Evolutionary conservation across 1,139 yeast genomes (phyloP), one percentile per base, ranked within the genome.

Genomic region (Hansenula sp.): DNA sequence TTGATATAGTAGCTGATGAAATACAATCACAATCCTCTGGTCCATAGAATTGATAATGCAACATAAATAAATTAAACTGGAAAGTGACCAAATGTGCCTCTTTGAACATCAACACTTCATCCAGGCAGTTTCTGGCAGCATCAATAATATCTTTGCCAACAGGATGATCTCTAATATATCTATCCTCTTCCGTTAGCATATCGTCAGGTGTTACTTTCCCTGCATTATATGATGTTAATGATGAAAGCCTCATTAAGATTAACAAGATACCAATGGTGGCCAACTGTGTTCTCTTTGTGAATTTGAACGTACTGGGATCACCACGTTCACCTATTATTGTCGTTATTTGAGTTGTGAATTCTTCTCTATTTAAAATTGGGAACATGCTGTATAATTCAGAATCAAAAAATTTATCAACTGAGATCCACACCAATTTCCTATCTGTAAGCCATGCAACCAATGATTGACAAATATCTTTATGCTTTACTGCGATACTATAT

Each of bases 11-110:
- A 15, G 31, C 6, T 7, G 38, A 27, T 11, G 24, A 8, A 16
- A 35, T 25, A 35, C 38, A 35, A 16, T 35, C 38, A 25, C 38
- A 35, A 35, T 35, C 38, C 11, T 35, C 38, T 3, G 38, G 38
- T 16, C 28, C 38, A 25, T 21, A 25, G 11, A 35, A 35, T 4
- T 35, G 25, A 25, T 35, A 35, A 17, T 35, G 31, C 7, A 21
- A n/a, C 21, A 27, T 25, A 4, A 35, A 7, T 12, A 35, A 25
- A 15, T 25, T 25, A 13, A 35, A 35, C 25, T 35, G 38, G 11
- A 35, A 35, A 4, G 17, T 35, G 4, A 17, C 8, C 4, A 35
- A 8, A 25, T 35, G 38, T 16, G 38, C 17, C 15, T 35, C 31
- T 35, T 35, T 35, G 12, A 35, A 35, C 11, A 16, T 21, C 13